These are phyloP conservation scores for Cucurbita ficifolia DNA, from an alignment of 306 rosid species.

Conservation along the genomic window DNA sequence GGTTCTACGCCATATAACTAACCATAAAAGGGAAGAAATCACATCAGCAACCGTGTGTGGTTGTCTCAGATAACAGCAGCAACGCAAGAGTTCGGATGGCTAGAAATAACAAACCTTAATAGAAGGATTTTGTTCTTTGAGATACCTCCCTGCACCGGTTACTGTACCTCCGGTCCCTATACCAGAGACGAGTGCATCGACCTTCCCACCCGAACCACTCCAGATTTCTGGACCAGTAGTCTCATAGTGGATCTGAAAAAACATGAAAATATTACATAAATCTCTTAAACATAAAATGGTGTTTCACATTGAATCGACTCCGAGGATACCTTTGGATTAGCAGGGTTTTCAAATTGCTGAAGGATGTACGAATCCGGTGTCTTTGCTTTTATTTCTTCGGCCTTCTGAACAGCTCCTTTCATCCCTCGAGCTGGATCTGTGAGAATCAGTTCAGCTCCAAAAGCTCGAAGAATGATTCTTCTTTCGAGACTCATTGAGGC, in stretches of 20 bases:
- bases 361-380: slow-evolving; percentile 71
- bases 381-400: slow-evolving; percentile 59
- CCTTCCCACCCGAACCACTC: slow-evolving; percentile 55
- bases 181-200: slow-evolving; percentile 84
- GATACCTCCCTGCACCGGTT: slow-evolving; percentile 77
- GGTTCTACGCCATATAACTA: slow-evolving; percentile 85
- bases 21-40: neutral
- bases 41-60: neutral
- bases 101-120: slow-evolving; percentile 41
- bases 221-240: slow-evolving; percentile 96
- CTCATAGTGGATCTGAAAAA: slow-evolving; percentile 63
- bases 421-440: slow-evolving; percentile 84
- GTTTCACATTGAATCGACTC: neutral
- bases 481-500: slow-evolving; percentile 87
- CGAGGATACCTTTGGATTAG: slow-evolving; percentile 60
- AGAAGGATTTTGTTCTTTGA: slow-evolving; percentile 72
- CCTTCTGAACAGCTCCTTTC: slow-evolving; percentile 85
- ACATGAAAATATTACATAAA: neutral
- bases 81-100: neutral
- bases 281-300: neutral
- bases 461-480: slow-evolving; percentile 70
- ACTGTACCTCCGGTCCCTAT: slow-evolving; percentile 92
- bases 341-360: slow-evolving; percentile 87
- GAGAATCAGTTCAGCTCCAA: slow-evolving; percentile 81
- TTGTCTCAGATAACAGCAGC: neutral